Evolutionary conservation across 805 yeast species (phyloP), one percentile per base, ranked within the genome.

Genomic region (Maudiozyma pseudohumilis): DNA sequence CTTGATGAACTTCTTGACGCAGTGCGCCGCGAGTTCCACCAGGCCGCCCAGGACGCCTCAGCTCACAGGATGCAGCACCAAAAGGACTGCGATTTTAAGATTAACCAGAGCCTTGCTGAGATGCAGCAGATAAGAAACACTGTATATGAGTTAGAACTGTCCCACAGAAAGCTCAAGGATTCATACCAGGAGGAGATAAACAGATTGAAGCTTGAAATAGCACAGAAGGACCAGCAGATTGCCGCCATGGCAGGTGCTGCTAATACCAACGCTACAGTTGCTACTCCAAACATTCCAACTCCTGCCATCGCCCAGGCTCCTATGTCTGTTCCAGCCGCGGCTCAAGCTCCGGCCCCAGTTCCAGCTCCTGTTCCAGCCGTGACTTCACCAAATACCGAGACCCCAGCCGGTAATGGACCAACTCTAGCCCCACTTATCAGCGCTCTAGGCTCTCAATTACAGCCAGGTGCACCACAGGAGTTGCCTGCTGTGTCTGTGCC

Each of bases 121-220:
- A 78, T 89, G 74, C 88, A 87, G 56, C 94, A 84, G 59, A 87
- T 89, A 41, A 75, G 96, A 53, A 94, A 87, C 55, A 85, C 95
- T 9, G 95, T 89, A 21, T 87, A 80, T 56, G 97, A 92, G 58
- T 72, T 89, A 52, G 96, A 89, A 61, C 74, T 80, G 72, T 89
- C 95, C 28, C 97, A 89, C 66, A 73, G 95, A 50, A 84, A 85
- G 57, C 83, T 92, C 73, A 88, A 89, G 64, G 96, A 89, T 55
- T 87, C 88, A 33, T 92, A 89, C 63, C 96, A 89, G 61, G 95
- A 84, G 52, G 97, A 89, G 63, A 82, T 92, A 40, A 67, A 75
- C 56, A 71, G 92, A 49, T 71, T 89, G 61, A 87, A 89, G 61
- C 76, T 78, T 45, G 95, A 87, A 58, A 69, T 89, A 47, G 95